These are phyloP conservation scores for Fusarium austroafricanum DNA, from an alignment of 2,329 filamentous ascomycete species.

Conservation along the genomic window DNA sequence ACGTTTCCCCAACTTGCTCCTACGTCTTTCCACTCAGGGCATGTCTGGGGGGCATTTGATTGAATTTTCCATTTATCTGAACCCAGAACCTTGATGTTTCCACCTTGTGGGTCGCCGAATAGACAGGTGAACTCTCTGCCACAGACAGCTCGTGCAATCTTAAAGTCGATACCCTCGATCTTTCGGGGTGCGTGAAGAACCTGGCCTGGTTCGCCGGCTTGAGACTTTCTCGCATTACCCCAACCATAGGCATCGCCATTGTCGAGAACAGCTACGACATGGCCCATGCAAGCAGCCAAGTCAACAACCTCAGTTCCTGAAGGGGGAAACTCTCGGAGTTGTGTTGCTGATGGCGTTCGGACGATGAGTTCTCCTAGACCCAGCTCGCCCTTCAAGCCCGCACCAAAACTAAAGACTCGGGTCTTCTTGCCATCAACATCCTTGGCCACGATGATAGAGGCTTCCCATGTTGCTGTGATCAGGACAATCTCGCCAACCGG, in stretches of 20 bases:
- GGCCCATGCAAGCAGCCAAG: slow-evolving; percentile 79
- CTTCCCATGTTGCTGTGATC: slow-evolving; percentile 83
- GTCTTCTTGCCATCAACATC: slow-evolving; percentile 58
- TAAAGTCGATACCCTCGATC: slow-evolving; percentile 70
- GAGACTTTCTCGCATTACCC: slow-evolving; percentile 88
- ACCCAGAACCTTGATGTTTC: slow-evolving; percentile 75
- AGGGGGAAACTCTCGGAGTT: slow-evolving; percentile 74
- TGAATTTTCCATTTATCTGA: slow-evolving; percentile 78
- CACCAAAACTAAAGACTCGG: slow-evolving; percentile 72
- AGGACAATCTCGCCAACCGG: slow-evolving; percentile 50
- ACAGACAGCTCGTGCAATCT: slow-evolving; percentile 75
- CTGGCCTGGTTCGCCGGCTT: slow-evolving; percentile 72
- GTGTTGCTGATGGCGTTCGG: slow-evolving; percentile 59
- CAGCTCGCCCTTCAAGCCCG: slow-evolving; percentile 77
- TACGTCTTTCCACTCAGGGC: slow-evolving; percentile 73
- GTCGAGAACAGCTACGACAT: slow-evolving; percentile 78
- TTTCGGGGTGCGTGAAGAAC: slow-evolving; percentile 70
- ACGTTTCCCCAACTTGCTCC: slow-evolving; percentile 86
- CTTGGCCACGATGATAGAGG: slow-evolving; percentile 70
- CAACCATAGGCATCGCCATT: slow-evolving; percentile 87
- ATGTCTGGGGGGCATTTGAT: slow-evolving; percentile 64
- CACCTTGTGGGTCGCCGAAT: slow-evolving; percentile 65
- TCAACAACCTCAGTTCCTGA: slow-evolving; percentile 67
- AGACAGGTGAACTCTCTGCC: slow-evolving; percentile 89
- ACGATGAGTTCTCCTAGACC: slow-evolving; percentile 69